Percentiles rank a stretch among this genome's conserved stretches.
Evolutionary conservation across 2,329 filamentous ascomycete species (phyloP).

Genomic region (Colletotrichum nymphaeae): DNA sequence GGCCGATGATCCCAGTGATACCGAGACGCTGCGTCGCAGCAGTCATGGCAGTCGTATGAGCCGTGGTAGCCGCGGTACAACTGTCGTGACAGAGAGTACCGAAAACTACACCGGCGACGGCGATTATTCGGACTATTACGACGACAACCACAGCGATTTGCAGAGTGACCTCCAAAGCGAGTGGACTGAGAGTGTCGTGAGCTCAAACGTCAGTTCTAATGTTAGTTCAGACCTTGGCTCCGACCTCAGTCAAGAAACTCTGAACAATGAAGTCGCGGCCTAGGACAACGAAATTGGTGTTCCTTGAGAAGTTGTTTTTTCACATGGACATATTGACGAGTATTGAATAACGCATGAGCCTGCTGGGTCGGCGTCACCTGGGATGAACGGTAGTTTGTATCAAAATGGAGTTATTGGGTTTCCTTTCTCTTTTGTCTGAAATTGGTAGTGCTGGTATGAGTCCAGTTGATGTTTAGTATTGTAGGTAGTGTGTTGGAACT

Average conservation of each 20-base stretch:
- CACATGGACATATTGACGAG: not conserved
- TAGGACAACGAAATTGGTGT: not conserved
- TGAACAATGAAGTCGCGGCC: slow-evolving; percentile 41
- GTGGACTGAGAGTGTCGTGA: slow-evolving; percentile 58
- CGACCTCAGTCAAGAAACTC: slow-evolving; percentile 36
- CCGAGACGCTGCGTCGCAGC: slow-evolving; percentile 59
- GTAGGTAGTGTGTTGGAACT: not conserved
- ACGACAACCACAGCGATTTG: slow-evolving; percentile 43
- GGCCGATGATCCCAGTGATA: slow-evolving; percentile 60
- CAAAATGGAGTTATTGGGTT: slow-evolving; percentile 7
- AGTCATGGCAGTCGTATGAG: slow-evolving; percentile 49
- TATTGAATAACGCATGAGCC: not conserved
- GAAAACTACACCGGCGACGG: slow-evolving; percentile 51
- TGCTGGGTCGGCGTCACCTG: not conserved
- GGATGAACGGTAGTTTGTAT: slow-evolving; percentile 18
- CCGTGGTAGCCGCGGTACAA: slow-evolving; percentile 55
- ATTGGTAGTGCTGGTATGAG: not conserved
- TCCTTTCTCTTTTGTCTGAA: slow-evolving; percentile 19
- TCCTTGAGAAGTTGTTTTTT: not conserved
- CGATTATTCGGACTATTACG: slow-evolving; percentile 47
- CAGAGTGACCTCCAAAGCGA: slow-evolving; percentile 51
- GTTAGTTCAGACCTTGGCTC: slow-evolving; percentile 19
- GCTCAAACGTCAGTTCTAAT: slow-evolving; percentile 21
- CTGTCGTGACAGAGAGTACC: slow-evolving; percentile 56
- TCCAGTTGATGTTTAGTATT: not conserved